Base-by-base conservation (phyloP, 768 basidiomycete species). In the Panus rudis region DNA sequence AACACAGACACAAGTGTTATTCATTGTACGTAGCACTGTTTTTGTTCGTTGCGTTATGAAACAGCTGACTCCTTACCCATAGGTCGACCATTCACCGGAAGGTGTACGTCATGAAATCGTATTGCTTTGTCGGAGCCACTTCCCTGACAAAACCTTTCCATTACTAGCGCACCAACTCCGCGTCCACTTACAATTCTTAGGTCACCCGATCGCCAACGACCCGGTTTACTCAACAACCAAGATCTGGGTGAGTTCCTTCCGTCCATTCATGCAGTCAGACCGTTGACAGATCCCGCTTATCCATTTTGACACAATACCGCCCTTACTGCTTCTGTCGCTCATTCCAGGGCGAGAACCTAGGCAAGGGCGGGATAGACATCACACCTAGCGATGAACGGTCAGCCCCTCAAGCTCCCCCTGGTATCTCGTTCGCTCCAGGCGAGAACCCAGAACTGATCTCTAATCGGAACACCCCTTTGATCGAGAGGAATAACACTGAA, bases 101-200 rank as follows among this genome's bases (percentile, higher is more conserved):
- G 94, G 50, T 96, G 92, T 94, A 65, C 58, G 90, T 67, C 41
- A 39, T 55, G 40, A 20, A 24, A 19, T 33, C 41, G 25, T 39
- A 28, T 33, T 39, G 17, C 24, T 13, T 4, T 16, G 11, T 5
- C 21, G 12, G 24, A 13, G 44, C 33, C 16, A 20, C 28, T 20
- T 43, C 33, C 38, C 32, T 22, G 35, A 24, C 37, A 43, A 6
- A 30, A 16, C 10, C n/a, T 37, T 39, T 19, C 41, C 26, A 30
- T 46, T 41, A 44, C 16, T 39, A 96, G 92, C 96, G 0, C 96
- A 99, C 65, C 96, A 99, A 63, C 88, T 98, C 45, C 78, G 96
- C 39, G 94, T 99, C 3, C 96, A 99, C 58, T 75, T 99, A 3
- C 96, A 98, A 63, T 97, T 76, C 62, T 77, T 99, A 44, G 96